Percentiles rank a stretch among this genome's conserved stretches.
These are phyloP conservation scores for Ophiostoma perfectum DNA, from an alignment of 2,329 filamentous ascomycete species.

Conservation along the genomic window DNA sequence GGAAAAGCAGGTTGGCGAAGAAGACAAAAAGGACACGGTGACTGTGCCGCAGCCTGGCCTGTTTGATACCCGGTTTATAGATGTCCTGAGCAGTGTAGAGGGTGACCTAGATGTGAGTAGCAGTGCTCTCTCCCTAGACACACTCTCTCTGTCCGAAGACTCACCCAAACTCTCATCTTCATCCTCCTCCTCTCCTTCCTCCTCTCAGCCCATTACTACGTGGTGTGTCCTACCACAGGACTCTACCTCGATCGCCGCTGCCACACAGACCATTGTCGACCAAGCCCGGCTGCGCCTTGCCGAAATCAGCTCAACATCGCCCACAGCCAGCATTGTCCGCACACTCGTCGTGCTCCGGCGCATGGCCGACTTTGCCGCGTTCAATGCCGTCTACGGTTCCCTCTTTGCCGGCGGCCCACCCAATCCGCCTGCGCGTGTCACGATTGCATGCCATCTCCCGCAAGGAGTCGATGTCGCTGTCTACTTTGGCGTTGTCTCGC, in stretches of 20 bases:
- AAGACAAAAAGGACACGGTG: slow-evolving; percentile 17
- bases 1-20: slow-evolving; percentile 21
- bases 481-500: slow-evolving; percentile 27
- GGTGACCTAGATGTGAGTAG: background rate
- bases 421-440: slow-evolving; percentile 80
- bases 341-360: slow-evolving; percentile 65
- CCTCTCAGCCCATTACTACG: slow-evolving; percentile 12
- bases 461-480: slow-evolving; percentile 55
- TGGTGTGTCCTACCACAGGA: slow-evolving; percentile 32
- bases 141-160: background rate
- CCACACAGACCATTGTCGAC: slow-evolving; percentile 45
- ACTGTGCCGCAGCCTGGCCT: slow-evolving; percentile 55
- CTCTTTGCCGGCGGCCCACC: slow-evolving; percentile 66
- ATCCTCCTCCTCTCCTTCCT: background rate
- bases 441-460: slow-evolving; percentile 65
- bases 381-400: slow-evolving; percentile 71
- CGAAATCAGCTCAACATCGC: slow-evolving; percentile 29
- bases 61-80: slow-evolving; percentile 58
- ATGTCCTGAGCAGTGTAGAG: slow-evolving; percentile 31
- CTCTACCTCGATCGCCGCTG: slow-evolving; percentile 32
- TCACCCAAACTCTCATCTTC: no score
- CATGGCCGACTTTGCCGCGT: slow-evolving; percentile 70
- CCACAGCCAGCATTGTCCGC: slow-evolving; percentile 43
- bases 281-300: slow-evolving; percentile 41
- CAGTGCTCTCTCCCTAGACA: background rate